A percentile compares a stretch with the other conserved stretches of the same genome.
Evolutionary conservation across 1,139 yeast species (phyloP).

Genomic region (Trichomonascaceae sp.): DNA sequence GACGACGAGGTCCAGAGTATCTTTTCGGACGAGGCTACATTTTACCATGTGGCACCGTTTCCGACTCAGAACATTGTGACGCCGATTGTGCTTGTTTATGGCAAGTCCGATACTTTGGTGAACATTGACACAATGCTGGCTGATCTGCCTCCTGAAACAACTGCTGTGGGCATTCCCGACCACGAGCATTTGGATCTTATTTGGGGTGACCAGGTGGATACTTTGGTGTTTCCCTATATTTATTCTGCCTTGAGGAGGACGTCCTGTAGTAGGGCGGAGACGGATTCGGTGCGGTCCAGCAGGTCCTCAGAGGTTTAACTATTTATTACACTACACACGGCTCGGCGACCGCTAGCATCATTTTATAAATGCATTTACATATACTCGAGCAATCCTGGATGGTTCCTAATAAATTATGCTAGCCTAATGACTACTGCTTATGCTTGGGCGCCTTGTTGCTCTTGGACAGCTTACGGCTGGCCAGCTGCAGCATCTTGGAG

Average conservation of each 20-base stretch:
- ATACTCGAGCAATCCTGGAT: too few species aligned
- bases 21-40: slow-evolving; percentile 20
- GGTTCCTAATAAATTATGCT: too few species aligned
- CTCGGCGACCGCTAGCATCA: too few species aligned
- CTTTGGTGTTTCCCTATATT: slow-evolving; percentile 42
- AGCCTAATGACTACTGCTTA: too few species aligned
- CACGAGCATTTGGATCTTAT: slow-evolving; percentile 83
- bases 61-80: slow-evolving; percentile 52
- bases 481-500: slow-evolving; percentile 67
- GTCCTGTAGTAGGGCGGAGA: background rate
- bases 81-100: slow-evolving; percentile 69
- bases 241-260: slow-evolving; percentile 15
- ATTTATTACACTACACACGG: too few species aligned
- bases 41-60: slow-evolving; percentile 49
- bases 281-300: too few species aligned
- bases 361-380: too few species aligned
- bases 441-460: background rate
- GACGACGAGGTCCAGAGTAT: slow-evolving; percentile 38
- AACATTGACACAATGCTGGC: slow-evolving; percentile 62
- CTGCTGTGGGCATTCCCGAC: slow-evolving; percentile 32
- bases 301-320: too few species aligned
- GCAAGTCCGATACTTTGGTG: slow-evolving; percentile 68
- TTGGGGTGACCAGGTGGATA: slow-evolving; percentile 67
- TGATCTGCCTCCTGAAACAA: slow-evolving; percentile 36
- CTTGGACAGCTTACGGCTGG: slow-evolving; percentile 4